Conservation (phyloP, 1,284 basidiomycete species). For the Melampsora americana region DNA sequence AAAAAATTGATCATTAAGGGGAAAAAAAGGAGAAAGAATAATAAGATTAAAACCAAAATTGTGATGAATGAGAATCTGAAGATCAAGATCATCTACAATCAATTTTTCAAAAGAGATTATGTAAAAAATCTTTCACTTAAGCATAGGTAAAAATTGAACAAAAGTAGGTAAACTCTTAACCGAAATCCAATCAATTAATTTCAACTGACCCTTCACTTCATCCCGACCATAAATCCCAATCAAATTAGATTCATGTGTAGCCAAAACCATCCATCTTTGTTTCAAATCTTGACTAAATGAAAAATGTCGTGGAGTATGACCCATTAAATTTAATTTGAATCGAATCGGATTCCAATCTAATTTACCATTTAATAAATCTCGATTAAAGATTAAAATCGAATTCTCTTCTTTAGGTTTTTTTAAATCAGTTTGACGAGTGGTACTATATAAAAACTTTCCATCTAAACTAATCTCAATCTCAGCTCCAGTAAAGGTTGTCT, state of each 20-base stretch:
- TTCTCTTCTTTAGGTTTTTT: constrained; percentile 21
- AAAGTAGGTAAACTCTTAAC: too few species aligned
- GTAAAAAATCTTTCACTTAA: too few species aligned
- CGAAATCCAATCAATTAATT: too few species aligned
- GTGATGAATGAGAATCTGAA: too few species aligned
- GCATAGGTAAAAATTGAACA: too few species aligned
- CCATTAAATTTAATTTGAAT: neutral
- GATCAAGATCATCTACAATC: too few species aligned
- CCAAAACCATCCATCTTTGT: constrained; percentile 19
- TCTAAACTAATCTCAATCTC: constrained; percentile 16
- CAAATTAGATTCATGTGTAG: constrained; percentile 9
- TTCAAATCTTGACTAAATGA: constrained; percentile 10
- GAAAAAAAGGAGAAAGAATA: too few species aligned
- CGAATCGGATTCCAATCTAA: neutral
- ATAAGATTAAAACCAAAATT: too few species aligned
- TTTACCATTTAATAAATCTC: constrained; percentile 14
- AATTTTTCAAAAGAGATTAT: too few species aligned
- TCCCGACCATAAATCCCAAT: constrained; percentile 13
- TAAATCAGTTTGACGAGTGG: constrained; percentile 35
- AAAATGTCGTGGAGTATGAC: constrained; percentile 27
- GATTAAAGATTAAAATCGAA: constrained; percentile 17
- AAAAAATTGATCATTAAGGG: too few species aligned
- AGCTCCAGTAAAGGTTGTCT: constrained; percentile 8
- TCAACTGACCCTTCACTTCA: too few species aligned
- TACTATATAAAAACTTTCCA: constrained; percentile 24